Percentiles rank a stretch among this genome's conserved stretches.
These are phyloP conservation scores for Jimgerdemannia flammicorona DNA, from an alignment of 192 early-diverging fungal species.

Conservation along the genomic window DNA sequence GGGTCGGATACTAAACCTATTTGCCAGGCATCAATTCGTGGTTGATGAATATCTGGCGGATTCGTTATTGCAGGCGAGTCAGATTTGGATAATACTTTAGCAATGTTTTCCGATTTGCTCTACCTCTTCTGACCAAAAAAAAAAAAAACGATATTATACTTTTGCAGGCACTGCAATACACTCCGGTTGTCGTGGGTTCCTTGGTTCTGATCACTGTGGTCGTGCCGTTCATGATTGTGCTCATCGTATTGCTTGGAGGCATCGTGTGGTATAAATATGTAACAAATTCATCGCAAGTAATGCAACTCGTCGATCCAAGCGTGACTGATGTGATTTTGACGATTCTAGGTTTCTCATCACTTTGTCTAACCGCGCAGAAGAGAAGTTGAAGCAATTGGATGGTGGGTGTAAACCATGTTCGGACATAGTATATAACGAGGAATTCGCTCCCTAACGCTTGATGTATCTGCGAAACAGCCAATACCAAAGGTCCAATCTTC, in stretches of 20 bases:
- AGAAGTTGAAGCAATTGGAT: conserved; percentile 55
- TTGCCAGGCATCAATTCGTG: conserved; percentile 15
- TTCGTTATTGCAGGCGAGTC: neutral
- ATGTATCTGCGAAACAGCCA: conserved; percentile 26
- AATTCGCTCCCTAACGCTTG: neutral
- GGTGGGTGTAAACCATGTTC: conserved; percentile 1
- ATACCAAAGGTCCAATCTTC: conserved; percentile 68
- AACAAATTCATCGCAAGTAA: neutral
- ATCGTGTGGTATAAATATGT: neutral
- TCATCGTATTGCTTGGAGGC: neutral
- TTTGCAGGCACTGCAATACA: neutral
- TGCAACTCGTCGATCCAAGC: too few relatives aligned
- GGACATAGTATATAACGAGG: too few relatives aligned
- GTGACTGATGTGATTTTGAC: too few relatives aligned
- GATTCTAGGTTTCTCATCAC: conserved; percentile 30
- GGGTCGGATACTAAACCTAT: conserved; percentile 65
- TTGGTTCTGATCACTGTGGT: neutral
- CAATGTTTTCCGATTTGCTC: too few relatives aligned
- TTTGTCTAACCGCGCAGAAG: conserved; percentile 39
- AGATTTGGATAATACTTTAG: neutral
- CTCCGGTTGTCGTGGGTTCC: neutral
- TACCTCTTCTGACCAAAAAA: too few relatives aligned
- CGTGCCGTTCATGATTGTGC: neutral
- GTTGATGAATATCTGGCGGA: neutral
- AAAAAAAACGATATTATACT: neutral